Conservation (phyloP, 164 flowering plant species). For the Stephania cephalantha region DNA sequence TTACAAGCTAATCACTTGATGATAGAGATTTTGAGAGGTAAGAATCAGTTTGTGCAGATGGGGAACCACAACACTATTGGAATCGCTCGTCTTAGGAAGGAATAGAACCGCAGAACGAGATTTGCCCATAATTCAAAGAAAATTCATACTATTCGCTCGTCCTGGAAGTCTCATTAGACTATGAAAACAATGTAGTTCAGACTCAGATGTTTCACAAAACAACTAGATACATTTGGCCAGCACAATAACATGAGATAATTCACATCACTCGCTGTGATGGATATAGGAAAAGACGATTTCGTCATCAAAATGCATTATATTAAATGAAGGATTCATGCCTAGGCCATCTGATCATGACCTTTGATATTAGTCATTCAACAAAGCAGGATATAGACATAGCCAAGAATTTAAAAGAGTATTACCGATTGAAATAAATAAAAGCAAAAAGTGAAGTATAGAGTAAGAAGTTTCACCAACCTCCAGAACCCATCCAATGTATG, state of each 20-base stretch:
- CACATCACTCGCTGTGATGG: neutral
- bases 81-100: neutral
- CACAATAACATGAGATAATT: neutral
- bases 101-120: no score
- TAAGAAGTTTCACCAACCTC: constrained; percentile 49
- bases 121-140: no score
- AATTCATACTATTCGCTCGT: no score
- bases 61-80: neutral
- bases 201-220: neutral
- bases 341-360: neutral
- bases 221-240: neutral
- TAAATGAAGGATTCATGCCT: neutral
- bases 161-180: neutral
- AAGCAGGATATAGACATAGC: neutral
- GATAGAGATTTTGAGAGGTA: neutral
- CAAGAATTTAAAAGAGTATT: neutral
- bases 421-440: neutral
- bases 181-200: neutral
- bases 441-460: neutral
- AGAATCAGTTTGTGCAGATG: neutral
- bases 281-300: neutral
- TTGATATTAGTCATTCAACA: neutral
- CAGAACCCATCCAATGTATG: constrained; percentile 96
- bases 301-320: neutral
- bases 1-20: neutral